phyloP scores from a whole-genome alignment of 2,329 filamentous ascomycete species.

The Aspergillus sp. region DNA sequence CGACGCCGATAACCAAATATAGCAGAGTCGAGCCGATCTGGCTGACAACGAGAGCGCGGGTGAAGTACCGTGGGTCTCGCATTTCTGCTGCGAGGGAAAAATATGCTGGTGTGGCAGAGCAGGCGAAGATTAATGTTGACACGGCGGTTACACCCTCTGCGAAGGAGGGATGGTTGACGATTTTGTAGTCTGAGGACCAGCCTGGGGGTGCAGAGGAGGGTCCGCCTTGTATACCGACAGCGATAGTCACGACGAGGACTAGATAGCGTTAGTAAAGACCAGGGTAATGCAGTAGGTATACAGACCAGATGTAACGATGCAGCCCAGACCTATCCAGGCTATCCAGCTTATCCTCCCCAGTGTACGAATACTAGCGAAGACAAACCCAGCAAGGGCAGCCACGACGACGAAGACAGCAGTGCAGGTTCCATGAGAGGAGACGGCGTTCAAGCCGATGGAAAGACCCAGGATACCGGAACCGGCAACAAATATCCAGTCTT shows the following conservation, averaged over 20 bases:
- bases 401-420: constrained; percentile 28
- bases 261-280: neutral
- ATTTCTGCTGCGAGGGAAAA: constrained; percentile 41
- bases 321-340: constrained; percentile 33
- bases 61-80: constrained; percentile 33
- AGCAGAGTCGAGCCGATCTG: constrained; percentile 31
- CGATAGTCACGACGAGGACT: constrained; percentile 26
- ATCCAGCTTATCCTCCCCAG: constrained; percentile 35
- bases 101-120: constrained; percentile 29
- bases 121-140: constrained; percentile 30
- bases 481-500: constrained; percentile 37
- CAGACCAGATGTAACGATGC: constrained; percentile 21
- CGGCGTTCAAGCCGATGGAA: constrained; percentile 43
- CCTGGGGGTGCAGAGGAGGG: constrained; percentile 31
- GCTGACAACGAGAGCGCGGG: constrained; percentile 29
- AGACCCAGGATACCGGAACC: constrained; percentile 44
- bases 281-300: no score
- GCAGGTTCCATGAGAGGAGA: constrained; percentile 38
- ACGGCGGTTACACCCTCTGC: constrained; percentile 29
- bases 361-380: constrained; percentile 34
- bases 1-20: constrained; percentile 36
- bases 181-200: constrained; percentile 30
- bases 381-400: constrained; percentile 12
- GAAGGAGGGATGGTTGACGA: constrained; percentile 26
- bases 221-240: constrained; percentile 33